A percentile compares a stretch with the other conserved stretches of the same genome.
Evolutionary conservation across 495 filamentous ascomycete genomes (phyloP).

Genomic region (Penicillium samsonianum): DNA sequence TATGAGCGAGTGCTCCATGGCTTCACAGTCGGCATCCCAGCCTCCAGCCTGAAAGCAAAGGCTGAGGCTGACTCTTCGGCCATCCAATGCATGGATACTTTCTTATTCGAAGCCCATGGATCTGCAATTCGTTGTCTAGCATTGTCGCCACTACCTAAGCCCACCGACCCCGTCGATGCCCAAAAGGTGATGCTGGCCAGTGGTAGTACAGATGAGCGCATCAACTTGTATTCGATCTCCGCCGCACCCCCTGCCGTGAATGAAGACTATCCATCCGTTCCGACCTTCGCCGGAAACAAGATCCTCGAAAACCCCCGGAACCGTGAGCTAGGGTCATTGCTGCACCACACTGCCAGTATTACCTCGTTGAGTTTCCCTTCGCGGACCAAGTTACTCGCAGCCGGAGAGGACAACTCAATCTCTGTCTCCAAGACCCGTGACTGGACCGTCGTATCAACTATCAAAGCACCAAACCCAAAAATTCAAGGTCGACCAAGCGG

Average conservation of each 20-base stretch:
- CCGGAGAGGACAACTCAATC: conserved; percentile 84
- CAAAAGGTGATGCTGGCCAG: conserved; percentile 84
- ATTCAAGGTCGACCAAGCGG: conserved; percentile 79
- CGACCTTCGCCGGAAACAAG: conserved; percentile 64
- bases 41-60: conserved; percentile 29
- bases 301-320: conserved; percentile 82
- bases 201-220: conserved; percentile 86
- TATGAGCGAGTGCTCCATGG: conserved; percentile 96
- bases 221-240: conserved; percentile 92
- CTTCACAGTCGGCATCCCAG: conserved; percentile 70
- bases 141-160: conserved; percentile 72
- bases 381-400: conserved; percentile 80
- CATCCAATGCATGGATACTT: conserved; percentile 83
- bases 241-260: conserved; percentile 58
- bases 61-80: conserved; percentile 29
- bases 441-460: conserved; percentile 84
- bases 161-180: conserved; percentile 48
- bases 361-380: conserved; percentile 81
- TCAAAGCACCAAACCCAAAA: conserved; percentile 88
- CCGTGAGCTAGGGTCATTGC: conserved; percentile 79
- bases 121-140: conserved; percentile 89
- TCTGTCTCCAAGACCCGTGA: conserved; percentile 83
- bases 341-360: conserved; percentile 81
- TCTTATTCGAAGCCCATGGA: conserved; percentile 91
- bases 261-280: conserved; percentile 50